These are phyloP conservation scores for Taphrina betulina DNA, from an alignment of 1,139 yeast genomes.

Conservation along the genomic window DNA sequence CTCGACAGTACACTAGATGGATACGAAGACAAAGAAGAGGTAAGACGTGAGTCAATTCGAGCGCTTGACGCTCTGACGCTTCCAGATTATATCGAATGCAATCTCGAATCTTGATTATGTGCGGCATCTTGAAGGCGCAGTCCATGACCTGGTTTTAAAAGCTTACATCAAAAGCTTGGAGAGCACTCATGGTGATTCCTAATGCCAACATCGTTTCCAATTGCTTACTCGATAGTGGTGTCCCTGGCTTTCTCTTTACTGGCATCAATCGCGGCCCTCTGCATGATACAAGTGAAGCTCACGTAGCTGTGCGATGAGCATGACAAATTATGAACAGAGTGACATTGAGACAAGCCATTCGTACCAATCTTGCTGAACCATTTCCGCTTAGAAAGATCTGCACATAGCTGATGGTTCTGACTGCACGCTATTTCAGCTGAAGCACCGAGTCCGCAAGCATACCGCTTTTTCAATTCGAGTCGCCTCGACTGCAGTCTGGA, in stretches of 20 bases:
- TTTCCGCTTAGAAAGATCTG: too few species aligned
- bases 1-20: neutral
- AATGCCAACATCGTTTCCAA: neutral
- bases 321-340: too few species aligned
- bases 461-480: too few species aligned
- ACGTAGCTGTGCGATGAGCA: too few species aligned
- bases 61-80: neutral
- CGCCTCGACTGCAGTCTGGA: too few species aligned
- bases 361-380: too few species aligned
- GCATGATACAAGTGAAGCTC: conserved; percentile 1
- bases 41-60: neutral
- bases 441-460: too few species aligned
- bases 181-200: neutral
- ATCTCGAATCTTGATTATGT: neutral
- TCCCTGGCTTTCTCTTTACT: neutral
- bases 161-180: conserved; percentile 1
- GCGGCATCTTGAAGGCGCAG: neutral
- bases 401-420: too few species aligned
- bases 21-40: neutral
- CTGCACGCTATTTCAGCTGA: too few species aligned
- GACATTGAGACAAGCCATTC: too few species aligned
- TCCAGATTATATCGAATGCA: neutral
- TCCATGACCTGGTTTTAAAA: neutral
- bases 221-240: neutral
- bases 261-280: conserved; percentile 1